A percentile compares a stretch with the other conserved stretches of the same genome.
These are phyloP conservation scores for Penicillium sp. DNA, from an alignment of 2,329 filamentous ascomycete species.

Conservation along the genomic window DNA sequence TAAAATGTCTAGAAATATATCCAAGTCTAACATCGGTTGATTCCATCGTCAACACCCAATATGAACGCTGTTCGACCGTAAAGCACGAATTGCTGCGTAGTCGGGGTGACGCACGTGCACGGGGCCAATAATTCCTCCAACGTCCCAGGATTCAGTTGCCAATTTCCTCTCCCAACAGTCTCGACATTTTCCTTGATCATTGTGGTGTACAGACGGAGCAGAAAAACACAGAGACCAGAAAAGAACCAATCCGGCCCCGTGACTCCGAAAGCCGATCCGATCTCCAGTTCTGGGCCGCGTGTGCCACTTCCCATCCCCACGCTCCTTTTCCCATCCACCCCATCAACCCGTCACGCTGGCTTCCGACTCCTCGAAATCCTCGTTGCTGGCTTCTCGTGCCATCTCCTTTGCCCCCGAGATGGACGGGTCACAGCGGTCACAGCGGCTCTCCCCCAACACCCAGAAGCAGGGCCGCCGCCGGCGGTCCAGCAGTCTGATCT, in stretches of 20 bases:
- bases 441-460: slow-evolving; percentile 53
- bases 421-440: slow-evolving; percentile 52
- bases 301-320: slow-evolving; percentile 25
- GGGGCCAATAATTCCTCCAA: too few relatives aligned
- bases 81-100: too few relatives aligned
- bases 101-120: too few relatives aligned
- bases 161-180: not conserved
- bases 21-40: too few relatives aligned
- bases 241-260: slow-evolving; percentile 10
- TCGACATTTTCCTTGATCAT: too few relatives aligned
- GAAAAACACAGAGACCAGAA: slow-evolving; percentile 1
- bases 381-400: slow-evolving; percentile 80
- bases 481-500: slow-evolving; percentile 96
- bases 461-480: slow-evolving; percentile 72
- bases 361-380: slow-evolving; percentile 76
- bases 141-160: not conserved
- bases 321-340: slow-evolving; percentile 23
- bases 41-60: too few relatives aligned
- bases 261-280: slow-evolving; percentile 20
- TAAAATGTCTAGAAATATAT: too few relatives aligned
- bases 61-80: too few relatives aligned
- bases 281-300: slow-evolving; percentile 20
- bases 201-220: too few relatives aligned
- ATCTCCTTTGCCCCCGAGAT: slow-evolving; percentile 85
- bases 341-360: slow-evolving; percentile 24